A percentile compares a stretch with the other conserved stretches of the same genome.
These are phyloP conservation scores for Alternaria arborescens DNA, from an alignment of 2,329 filamentous ascomycete genomes.

Conservation along the genomic window DNA sequence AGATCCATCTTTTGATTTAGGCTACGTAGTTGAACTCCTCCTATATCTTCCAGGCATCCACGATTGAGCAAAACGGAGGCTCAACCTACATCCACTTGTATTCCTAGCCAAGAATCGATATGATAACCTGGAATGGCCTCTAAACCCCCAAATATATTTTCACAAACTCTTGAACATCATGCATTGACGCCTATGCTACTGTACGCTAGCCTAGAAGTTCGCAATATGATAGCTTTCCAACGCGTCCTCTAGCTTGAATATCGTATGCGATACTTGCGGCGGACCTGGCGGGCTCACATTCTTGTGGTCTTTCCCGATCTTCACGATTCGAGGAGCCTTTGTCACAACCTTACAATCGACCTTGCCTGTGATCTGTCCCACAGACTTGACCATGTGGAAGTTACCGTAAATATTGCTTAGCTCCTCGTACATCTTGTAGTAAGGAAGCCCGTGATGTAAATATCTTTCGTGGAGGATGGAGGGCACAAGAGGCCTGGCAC, in stretches of 20 bases:
- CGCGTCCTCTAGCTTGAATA: constrained; percentile 27
- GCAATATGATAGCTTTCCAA: constrained; percentile 3
- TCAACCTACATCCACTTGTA: neutral
- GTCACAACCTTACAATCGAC: too few species aligned
- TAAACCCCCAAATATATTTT: neutral
- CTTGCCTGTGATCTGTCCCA: constrained; percentile 33
- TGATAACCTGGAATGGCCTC: neutral
- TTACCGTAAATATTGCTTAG: constrained; percentile 36
- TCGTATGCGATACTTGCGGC: constrained; percentile 24
- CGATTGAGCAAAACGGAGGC: neutral
- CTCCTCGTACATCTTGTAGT: constrained; percentile 49
- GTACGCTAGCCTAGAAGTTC: neutral
- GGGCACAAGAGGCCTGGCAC: constrained; percentile 41
- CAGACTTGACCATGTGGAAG: constrained; percentile 37
- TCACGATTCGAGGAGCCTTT: neutral
- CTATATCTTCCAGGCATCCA: neutral
- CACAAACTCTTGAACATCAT: too few species aligned
- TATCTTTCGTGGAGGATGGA: constrained; percentile 52
- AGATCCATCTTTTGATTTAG: neutral
- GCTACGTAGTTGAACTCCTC: neutral
- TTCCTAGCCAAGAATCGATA: neutral
- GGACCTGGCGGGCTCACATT: constrained; percentile 27
- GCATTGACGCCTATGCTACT: neutral
- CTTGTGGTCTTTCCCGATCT: neutral
- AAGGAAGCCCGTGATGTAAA: constrained; percentile 44